A percentile compares a stretch with the other conserved stretches of the same genome.
These are phyloP conservation scores for Chaetomium strumarium DNA, from an alignment of 2,329 filamentous ascomycete genomes.

Conservation along the genomic window DNA sequence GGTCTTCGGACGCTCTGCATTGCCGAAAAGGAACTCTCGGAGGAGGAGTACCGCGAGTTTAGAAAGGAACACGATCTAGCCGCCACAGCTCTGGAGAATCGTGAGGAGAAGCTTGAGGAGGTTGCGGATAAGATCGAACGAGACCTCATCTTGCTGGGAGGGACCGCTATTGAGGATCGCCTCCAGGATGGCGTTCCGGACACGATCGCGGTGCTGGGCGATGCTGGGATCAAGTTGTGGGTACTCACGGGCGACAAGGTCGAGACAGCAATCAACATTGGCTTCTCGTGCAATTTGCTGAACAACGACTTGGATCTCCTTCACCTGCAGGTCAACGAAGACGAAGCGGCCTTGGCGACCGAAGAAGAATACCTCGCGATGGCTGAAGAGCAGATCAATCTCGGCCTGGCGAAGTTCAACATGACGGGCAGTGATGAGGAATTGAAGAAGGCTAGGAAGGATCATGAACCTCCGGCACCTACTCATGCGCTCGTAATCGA, in stretches of 20 bases:
- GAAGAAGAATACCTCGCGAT: constrained; percentile 48
- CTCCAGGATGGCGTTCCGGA: constrained; percentile 96
- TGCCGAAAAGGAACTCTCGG: constrained; percentile 71
- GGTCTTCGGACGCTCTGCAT: constrained; percentile 93
- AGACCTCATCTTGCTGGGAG: constrained; percentile 79
- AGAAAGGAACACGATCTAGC: constrained; percentile 82
- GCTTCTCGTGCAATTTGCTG: constrained; percentile 95
- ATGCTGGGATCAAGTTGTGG: constrained; percentile 97
- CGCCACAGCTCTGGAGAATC: constrained; percentile 72
- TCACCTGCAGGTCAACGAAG: constrained; percentile 77
- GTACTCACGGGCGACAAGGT: constrained; percentile 98
- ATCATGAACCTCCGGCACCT: constrained; percentile 77
- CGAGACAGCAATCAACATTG: constrained; percentile 98
- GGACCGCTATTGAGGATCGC: constrained; percentile 94
- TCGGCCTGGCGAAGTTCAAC: constrained; percentile 64
- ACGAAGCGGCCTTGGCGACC: constrained; percentile 46
- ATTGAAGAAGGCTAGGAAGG: constrained; percentile 68
- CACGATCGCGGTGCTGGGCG: constrained; percentile 82
- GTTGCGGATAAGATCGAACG: constrained; percentile 89
- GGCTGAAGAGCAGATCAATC: constrained; percentile 67
- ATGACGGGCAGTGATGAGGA: constrained; percentile 84
- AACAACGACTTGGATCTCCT: constrained; percentile 98
- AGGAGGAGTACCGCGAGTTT: constrained; percentile 81
- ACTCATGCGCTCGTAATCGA: constrained; percentile 95
- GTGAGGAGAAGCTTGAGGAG: constrained; percentile 88